phyloP scores from a whole-genome alignment of 2,329 filamentous ascomycete species.

The Pestalotiopsis sp. region DNA sequence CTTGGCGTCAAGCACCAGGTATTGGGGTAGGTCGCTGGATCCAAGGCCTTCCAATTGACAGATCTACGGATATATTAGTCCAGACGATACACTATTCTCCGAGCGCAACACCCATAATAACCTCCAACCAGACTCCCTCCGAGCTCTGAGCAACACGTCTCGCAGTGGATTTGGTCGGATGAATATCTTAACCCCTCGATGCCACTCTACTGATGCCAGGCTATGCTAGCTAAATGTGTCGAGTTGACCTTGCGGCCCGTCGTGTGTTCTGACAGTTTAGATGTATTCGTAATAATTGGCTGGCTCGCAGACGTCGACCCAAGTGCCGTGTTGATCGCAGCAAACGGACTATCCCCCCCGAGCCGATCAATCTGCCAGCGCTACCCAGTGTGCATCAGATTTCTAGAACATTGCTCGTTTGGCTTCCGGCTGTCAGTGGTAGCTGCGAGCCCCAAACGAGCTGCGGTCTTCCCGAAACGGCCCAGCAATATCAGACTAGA shows the following conservation, averaged over 20 bases:
- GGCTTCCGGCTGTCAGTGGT: background rate
- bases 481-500: background rate
- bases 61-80: too few species aligned
- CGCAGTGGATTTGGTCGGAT: too few species aligned
- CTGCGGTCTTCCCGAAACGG: background rate
- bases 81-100: too few species aligned
- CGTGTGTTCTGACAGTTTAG: background rate
- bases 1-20: too few species aligned
- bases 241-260: background rate
- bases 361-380: background rate
- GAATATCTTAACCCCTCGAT: too few species aligned
- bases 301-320: background rate
- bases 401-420: conserved; percentile 7
- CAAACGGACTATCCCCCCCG: background rate
- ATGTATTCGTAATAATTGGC: background rate
- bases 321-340: background rate
- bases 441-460: background rate
- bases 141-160: too few species aligned
- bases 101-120: too few species aligned
- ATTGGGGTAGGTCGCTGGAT: background rate
- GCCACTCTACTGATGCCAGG: background rate
- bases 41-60: too few species aligned
- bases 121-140: too few species aligned
- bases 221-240: background rate
- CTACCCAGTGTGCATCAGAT: background rate